Evolutionary conservation across 306 rosid genomes (phyloP).

Genomic region (Erythrophleum fordii): DNA sequence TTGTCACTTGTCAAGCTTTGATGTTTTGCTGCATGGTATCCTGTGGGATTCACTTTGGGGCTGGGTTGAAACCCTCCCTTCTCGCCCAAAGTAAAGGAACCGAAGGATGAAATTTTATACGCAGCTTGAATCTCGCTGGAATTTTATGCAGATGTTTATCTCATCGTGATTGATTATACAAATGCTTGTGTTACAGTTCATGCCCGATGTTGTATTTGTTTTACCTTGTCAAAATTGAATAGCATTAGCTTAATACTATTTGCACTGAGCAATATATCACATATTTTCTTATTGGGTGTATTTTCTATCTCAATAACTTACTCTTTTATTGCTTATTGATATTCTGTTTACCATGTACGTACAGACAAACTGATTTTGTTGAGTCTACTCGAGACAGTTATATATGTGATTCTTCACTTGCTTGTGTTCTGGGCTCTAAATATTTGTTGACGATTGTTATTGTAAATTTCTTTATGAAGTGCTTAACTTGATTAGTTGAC

Average conservation of each 20-base stretch:
- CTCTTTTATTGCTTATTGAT: background rate
- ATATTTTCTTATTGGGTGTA: background rate
- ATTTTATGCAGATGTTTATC: slow-evolving; percentile 25
- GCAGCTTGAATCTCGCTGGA: slow-evolving; percentile 12
- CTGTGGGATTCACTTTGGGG: slow-evolving; percentile 12
- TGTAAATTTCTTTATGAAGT: too few species aligned
- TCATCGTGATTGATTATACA: slow-evolving; percentile 4
- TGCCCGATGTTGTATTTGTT: slow-evolving; percentile 18
- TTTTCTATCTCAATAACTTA: background rate
- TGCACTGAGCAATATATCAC: background rate
- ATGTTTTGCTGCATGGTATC: slow-evolving; percentile 20
- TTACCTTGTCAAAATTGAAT: slow-evolving; percentile 2
- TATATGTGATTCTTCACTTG: background rate
- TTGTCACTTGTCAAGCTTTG: slow-evolving; percentile 1
- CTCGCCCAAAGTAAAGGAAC: slow-evolving; percentile 1
- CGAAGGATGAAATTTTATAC: background rate
- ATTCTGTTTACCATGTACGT: background rate
- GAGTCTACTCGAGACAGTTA: background rate
- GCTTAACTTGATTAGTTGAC: too few species aligned
- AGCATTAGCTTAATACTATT: background rate
- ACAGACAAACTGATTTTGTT: background rate
- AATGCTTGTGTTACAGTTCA: slow-evolving; percentile 20
- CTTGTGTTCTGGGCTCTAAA: background rate
- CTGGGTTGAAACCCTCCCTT: background rate
- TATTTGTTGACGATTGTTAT: too few species aligned